A percentile compares a stretch with the other conserved stretches of the same genome.
These are phyloP conservation scores for Moniliella sp. DNA, from an alignment of 1,284 basidiomycete genomes.

Conservation along the genomic window DNA sequence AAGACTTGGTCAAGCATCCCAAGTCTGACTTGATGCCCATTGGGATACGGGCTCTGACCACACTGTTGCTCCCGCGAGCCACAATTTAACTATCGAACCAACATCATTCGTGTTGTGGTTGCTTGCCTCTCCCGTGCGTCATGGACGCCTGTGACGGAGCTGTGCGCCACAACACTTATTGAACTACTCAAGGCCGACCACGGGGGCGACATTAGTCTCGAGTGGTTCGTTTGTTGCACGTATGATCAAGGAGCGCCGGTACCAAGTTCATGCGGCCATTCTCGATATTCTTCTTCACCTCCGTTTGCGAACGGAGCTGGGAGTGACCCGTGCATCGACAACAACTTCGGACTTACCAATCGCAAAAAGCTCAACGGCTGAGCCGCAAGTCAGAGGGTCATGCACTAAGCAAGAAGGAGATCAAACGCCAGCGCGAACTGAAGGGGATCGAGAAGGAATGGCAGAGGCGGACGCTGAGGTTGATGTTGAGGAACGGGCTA, in stretches of 20 bases:
- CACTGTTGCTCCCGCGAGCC: slow-evolving; percentile 57
- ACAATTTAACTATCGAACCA: slow-evolving; percentile 90
- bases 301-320: slow-evolving; percentile 67
- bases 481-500: slow-evolving; percentile 67
- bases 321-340: slow-evolving; percentile 49
- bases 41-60: slow-evolving; percentile 65
- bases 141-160: slow-evolving; percentile 47
- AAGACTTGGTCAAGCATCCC: slow-evolving; percentile 62
- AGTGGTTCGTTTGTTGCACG: slow-evolving; percentile 76
- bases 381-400: slow-evolving; percentile 26
- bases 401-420: slow-evolving; percentile 26
- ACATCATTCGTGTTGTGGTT: slow-evolving; percentile 71
- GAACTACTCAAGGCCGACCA: slow-evolving; percentile 59
- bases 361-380: slow-evolving; percentile 43
- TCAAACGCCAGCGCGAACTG: slow-evolving; percentile 20
- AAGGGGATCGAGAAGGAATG: slow-evolving; percentile 26
- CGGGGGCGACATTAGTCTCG: slow-evolving; percentile 58
- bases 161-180: slow-evolving; percentile 59
- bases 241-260: slow-evolving; percentile 84
- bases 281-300: slow-evolving; percentile 65
- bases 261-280: slow-evolving; percentile 69
- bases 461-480: slow-evolving; percentile 64
- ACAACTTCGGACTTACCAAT: slow-evolving; percentile 37
- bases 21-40: slow-evolving; percentile 22
- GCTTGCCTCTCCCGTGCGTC: slow-evolving; percentile 49